Base-by-base conservation (phyloP, 768 basidiomycete genomes). In the Suillus tomentosus region DNA sequence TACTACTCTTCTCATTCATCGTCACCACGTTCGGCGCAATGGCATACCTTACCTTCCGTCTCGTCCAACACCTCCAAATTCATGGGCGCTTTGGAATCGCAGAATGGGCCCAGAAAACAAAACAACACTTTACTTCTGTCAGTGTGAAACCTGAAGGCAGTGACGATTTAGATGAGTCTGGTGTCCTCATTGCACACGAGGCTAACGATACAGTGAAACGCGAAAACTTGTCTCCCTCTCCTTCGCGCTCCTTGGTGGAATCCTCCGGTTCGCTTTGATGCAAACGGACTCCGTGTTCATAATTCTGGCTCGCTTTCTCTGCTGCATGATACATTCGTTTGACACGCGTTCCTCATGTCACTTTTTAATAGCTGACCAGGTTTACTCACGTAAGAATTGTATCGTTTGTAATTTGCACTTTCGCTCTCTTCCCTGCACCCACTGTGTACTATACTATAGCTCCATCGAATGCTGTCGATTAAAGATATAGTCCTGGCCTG, bases 61-160 rank as follows among this genome's bases (percentile, higher is more conserved):
- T 82, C 47, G 69, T 77, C 9, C 66, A 72, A 57, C 73, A 78
- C 22, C 67, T 81, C 40, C 73, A 76, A n/a, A 62, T 70, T 31
- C 70, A 75, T 40, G 81, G 80, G 5, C 57, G 67, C 15, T 73
- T 73, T 45, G 75, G 72, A 5, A 65, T 74, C 61, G 48, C 61
- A n/a, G 73, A 69, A 58, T 79, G 77, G 77, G 69, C 68, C 22
- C 45, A 68, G 19, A 73, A 78, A 62, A 73, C 73, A 2, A 69
- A 63, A 19, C 65, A 65, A 47, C 70, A 68, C 57, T 68, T 77
- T 22, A 48, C 47, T 11, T 69, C 66, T 47, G 34, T 56, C 36
- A 13, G 45, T 4, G 67, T 50, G 51, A 64, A 19, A 43, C 67
- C 61, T 24, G 72, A 74, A 63, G 51, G 66, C 11, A 63, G 66